Base-by-base conservation (phyloP, 345 rosid species). In the Hibiscus mutabilis region DNA sequence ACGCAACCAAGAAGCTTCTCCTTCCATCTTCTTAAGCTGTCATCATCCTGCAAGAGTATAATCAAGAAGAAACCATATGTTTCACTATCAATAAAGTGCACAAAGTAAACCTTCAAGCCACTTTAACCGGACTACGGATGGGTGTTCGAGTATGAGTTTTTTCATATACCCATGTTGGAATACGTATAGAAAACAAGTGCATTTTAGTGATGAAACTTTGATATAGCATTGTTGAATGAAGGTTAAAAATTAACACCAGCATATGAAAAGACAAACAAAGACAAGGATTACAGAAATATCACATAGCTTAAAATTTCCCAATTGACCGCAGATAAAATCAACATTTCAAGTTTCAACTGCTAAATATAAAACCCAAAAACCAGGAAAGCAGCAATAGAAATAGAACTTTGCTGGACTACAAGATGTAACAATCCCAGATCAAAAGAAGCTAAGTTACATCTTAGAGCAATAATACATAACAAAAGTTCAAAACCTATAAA, bases 11-110 rank as follows among this genome's bases (percentile, higher is more conserved):
- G 81, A 71, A 90, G 86, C 82, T 90, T 83, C 79, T 88, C 91
- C 60, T 90, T 90, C 93, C 96, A 90, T 76, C 90, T 84, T 74
- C 86, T 85, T 73, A 90, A 81, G 85, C 96, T 90, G 40, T 86
- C 91, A 82, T 90, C 96, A 66, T 90, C 93, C 96, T 90, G 84
- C 60, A 80, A 78, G 19, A 27, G 51, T 49, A 66, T 40, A 73
- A 53, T 24, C 52, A 13, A 47, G 52, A 15, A 47, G n/a, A 47
- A 47, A 52, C 16, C 49, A 16, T 9, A 18, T 10, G 60, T 40
- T 55, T 35, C 64, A 15, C 13, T 35, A 53, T 19, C 19, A 51
- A 27, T 14, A 37, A 19, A 13, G 12, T 35, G 6, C 3, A 37
- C 22, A 16, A 22, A 35, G 57, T 7, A 22, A 56, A 57, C 22